These are phyloP conservation scores for Fomitopsis serialis DNA, from an alignment of 768 basidiomycete genomes.

Conservation along the genomic window DNA sequence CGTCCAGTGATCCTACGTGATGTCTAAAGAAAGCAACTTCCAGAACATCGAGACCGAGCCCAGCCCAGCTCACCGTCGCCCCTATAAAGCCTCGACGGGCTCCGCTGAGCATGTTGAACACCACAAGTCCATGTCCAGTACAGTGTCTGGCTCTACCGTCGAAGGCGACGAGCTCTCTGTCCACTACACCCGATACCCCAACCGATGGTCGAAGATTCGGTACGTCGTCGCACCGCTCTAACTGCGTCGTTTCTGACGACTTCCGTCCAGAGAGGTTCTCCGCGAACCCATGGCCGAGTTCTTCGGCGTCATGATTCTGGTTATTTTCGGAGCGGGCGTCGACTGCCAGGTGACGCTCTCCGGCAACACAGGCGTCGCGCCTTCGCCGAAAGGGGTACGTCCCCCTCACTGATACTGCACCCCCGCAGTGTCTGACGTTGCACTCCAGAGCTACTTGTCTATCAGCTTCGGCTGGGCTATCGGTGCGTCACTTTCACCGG, in stretches of 20 bases:
- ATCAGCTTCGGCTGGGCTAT: conserved; percentile 53
- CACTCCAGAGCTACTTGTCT: conserved; percentile 38
- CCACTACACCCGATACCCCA: conserved; percentile 37
- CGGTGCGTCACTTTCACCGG: conserved; percentile 25
- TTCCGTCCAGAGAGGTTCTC: conserved; percentile 32
- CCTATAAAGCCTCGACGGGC: not conserved
- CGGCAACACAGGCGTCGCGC: conserved; percentile 36
- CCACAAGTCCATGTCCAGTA: not conserved
- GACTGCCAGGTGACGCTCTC: conserved; percentile 54
- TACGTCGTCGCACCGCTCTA: conserved; percentile 19
- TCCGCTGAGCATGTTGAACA: conserved; percentile 2
- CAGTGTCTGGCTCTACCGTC: not conserved
- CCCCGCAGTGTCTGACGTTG: not conserved
- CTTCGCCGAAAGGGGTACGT: conserved; percentile 49
- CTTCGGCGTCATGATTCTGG: conserved; percentile 49
- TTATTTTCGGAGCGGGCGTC: conserved; percentile 56
- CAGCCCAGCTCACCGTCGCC: not conserved
- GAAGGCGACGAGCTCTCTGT: not conserved
- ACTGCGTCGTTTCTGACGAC: not conserved
- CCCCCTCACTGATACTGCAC: not conserved
- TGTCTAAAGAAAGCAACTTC: not conserved
- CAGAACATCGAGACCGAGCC: not conserved
- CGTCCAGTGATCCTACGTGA: not conserved
- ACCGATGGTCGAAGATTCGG: conserved; percentile 54
- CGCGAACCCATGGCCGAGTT: conserved; percentile 64